These are phyloP conservation scores for Platanthera guangdongensis DNA, from an alignment of 106 monocot genomes.

Conservation along the genomic window DNA sequence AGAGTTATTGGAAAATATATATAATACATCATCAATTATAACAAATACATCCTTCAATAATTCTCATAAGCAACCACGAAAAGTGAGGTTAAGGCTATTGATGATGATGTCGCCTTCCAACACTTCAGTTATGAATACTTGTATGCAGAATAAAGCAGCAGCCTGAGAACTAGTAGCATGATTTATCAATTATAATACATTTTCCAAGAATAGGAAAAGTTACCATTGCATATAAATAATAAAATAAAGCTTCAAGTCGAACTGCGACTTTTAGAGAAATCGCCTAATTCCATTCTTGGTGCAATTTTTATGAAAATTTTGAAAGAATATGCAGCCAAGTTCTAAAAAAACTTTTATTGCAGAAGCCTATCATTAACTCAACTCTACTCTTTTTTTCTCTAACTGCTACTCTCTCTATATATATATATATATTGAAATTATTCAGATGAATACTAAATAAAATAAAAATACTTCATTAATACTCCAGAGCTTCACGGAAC, in stretches of 20 bases:
- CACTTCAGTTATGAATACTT: not conserved
- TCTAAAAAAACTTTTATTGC: not conserved
- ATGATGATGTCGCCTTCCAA: not conserved
- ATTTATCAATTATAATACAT: no score
- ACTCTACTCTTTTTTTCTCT: not conserved
- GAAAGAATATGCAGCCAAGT: not conserved
- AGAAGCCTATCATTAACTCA: not conserved
- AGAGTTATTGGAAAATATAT: not conserved
- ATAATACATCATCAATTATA: not conserved
- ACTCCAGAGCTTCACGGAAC: slow-evolving; percentile 89
- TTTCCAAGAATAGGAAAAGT: no score
- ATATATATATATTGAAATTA: not conserved
- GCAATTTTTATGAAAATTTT: not conserved
- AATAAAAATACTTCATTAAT: slow-evolving; percentile 69
- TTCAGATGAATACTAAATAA: not conserved
- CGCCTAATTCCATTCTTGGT: not conserved
- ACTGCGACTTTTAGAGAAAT: not conserved
- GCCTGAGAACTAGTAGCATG: no score
- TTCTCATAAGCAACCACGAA: no score
- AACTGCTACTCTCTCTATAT: not conserved
- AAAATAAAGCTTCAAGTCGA: not conserved
- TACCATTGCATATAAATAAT: not conserved
- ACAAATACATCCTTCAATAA: not conserved
- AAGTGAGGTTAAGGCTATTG: no score
- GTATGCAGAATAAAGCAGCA: not conserved